These are phyloP conservation scores for Coriolopsis trogii DNA, from an alignment of 1,284 basidiomycete genomes.

Conservation along the genomic window DNA sequence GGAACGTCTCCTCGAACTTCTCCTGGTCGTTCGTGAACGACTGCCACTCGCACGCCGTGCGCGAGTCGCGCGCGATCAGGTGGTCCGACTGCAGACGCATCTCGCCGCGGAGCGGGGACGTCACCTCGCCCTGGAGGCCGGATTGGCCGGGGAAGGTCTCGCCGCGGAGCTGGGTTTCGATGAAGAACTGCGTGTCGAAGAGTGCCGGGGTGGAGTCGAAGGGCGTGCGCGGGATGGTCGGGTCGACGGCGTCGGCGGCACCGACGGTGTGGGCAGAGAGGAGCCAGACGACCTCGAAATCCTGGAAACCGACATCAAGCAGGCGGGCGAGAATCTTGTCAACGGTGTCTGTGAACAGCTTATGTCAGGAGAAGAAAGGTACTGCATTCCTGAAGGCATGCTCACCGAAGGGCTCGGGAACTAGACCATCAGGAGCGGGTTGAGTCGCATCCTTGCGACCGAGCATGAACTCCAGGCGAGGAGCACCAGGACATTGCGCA, in stretches of 20 bases:
- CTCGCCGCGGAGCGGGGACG: constrained; percentile 4
- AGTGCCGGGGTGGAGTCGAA: constrained; percentile 4
- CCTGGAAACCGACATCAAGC: constrained; percentile 5
- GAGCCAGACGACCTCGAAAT: constrained; percentile 6
- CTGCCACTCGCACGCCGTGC: constrained; percentile 2
- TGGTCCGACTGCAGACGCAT: constrained; percentile 12
- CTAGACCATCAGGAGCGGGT: constrained; percentile 37
- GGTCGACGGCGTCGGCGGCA: neutral
- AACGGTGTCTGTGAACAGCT: neutral
- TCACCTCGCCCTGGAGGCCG: constrained; percentile 1
- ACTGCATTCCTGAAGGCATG: neutral
- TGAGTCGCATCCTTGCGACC: constrained; percentile 3
- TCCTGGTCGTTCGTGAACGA: constrained; percentile 5
- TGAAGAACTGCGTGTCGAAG: constrained; percentile 7
- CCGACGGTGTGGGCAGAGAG: constrained; percentile 4
- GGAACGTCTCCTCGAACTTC: constrained; percentile 6
- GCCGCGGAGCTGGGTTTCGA: constrained; percentile 3
- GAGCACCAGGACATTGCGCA: neutral
- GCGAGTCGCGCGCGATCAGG: constrained; percentile 2
- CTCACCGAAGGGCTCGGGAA: constrained; percentile 39
- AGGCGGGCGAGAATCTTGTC: constrained; percentile 3
- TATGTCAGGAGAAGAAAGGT: neutral
- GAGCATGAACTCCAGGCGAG: neutral
- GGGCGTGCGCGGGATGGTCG: constrained; percentile 2
- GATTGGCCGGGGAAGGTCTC: neutral